Evolutionary conservation across 352 stramenopile species (phyloP).

Genomic region (Phytophthora meadii): DNA sequence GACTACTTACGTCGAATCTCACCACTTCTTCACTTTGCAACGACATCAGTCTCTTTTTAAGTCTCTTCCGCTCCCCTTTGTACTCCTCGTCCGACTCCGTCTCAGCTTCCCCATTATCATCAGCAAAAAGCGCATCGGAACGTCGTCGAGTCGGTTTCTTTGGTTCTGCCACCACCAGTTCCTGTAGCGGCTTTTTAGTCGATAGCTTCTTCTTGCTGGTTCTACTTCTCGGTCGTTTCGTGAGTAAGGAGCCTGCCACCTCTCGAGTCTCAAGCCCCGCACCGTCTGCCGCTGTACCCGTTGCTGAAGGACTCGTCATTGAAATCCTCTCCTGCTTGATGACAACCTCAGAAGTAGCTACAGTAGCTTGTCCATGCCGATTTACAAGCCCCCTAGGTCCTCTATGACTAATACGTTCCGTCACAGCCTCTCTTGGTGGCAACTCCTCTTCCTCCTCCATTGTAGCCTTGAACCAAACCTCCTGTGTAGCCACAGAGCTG

Average conservation of each 20-base stretch:
- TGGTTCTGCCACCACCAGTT: conserved; percentile 5
- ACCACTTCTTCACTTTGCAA: conserved; percentile 18
- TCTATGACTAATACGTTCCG: not conserved
- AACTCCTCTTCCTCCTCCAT: not conserved
- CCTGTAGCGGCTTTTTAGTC: conserved; percentile 27
- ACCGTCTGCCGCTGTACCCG: conserved; percentile 13
- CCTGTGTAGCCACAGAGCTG: conserved; percentile 51
- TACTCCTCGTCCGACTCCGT: conserved; percentile 34
- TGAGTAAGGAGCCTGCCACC: conserved; percentile 12
- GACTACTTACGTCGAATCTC: not conserved
- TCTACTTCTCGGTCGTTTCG: conserved; percentile 28
- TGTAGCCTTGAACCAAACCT: conserved; percentile 51
- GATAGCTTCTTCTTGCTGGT: conserved; percentile 38
- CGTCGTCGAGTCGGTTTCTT: conserved; percentile 25
- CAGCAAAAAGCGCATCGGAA: conserved; percentile 18
- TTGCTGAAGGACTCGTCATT: conserved; percentile 6
- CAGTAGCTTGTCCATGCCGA: not conserved
- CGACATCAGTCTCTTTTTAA: conserved; percentile 13
- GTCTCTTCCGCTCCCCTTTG: conserved; percentile 19
- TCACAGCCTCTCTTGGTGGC: not conserved
- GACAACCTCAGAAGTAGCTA: conserved; percentile 8
- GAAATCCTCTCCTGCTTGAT: conserved; percentile 31
- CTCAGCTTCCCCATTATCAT: conserved; percentile 31
- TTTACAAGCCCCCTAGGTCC: conserved; percentile 3
- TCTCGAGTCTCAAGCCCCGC: conserved; percentile 16